phyloP scores from a whole-genome alignment of 129 eudicot genomes.

The Tanacetum coccineum region DNA sequence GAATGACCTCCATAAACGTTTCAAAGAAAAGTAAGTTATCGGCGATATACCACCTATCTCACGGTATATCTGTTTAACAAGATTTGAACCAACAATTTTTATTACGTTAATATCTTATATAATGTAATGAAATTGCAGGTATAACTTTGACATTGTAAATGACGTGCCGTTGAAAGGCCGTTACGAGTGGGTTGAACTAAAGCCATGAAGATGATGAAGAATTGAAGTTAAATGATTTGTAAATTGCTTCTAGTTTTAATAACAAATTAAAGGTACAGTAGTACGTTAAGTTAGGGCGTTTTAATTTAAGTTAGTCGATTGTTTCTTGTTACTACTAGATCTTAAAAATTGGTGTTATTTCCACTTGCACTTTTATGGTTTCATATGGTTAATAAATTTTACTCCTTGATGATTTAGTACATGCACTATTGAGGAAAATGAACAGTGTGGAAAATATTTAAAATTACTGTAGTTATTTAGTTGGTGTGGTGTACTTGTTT shows the following conservation, averaged over 20 bases:
- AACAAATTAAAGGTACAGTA: slow-evolving; percentile 22
- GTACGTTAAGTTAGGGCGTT: slow-evolving; percentile 23
- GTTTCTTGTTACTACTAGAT: background rate
- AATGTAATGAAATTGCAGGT: slow-evolving; percentile 38
- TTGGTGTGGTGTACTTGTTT: slow-evolving; percentile 16
- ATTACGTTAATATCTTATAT: too few species aligned
- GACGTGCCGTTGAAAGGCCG: slow-evolving; percentile 81
- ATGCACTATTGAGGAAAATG: background rate
- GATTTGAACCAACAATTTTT: too few species aligned
- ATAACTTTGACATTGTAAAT: slow-evolving; percentile 65
- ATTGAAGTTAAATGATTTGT: slow-evolving; percentile 1
- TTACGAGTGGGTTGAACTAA: slow-evolving; percentile 62
- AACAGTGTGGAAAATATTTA: slow-evolving; percentile 22
- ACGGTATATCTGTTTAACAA: too few species aligned
- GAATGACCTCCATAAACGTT: slow-evolving; percentile 46
- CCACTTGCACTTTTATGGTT: background rate
- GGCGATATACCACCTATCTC: too few species aligned
- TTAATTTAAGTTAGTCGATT: slow-evolving; percentile 5
- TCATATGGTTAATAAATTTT: slow-evolving; percentile 2
- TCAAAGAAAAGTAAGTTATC: slow-evolving; percentile 60
- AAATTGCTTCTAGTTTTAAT: slow-evolving; percentile 21
- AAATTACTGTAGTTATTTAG: background rate
- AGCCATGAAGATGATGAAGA: slow-evolving; percentile 43
- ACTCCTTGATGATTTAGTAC: slow-evolving; percentile 5
- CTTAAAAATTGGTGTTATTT: background rate